Evolutionary conservation across 202 grass and related monocot genomes (phyloP).

Genomic region (Schoenoplectus triqueter): DNA sequence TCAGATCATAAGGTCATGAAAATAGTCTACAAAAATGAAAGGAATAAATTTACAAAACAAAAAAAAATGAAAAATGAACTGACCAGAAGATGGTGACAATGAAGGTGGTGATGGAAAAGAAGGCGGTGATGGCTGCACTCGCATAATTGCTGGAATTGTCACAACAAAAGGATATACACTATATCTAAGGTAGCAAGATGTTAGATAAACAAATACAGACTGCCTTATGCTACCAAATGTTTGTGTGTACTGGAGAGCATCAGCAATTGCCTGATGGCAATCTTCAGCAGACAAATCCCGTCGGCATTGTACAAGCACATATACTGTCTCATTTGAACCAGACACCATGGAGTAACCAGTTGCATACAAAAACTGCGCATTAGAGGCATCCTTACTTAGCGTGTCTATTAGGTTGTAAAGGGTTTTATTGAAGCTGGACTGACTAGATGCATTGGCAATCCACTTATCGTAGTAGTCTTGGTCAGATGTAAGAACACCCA

Average conservation of each 20-base stretch:
- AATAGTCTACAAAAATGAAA: not conserved
- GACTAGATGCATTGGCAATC: not conserved
- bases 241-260: conserved; percentile 4
- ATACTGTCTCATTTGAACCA: conserved; percentile 9
- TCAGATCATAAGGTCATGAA: too few species aligned
- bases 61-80: not conserved
- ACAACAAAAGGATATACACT: conserved; percentile 21
- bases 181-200: conserved; percentile 22
- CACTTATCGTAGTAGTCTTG: not conserved
- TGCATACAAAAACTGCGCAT: not conserved
- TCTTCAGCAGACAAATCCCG: conserved; percentile 12
- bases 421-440: conserved; percentile 10
- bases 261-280: conserved; percentile 19
- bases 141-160: not conserved
- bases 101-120: not conserved
- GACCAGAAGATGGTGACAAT: not conserved
- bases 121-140: not conserved
- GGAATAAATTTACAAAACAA: not conserved
- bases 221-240: conserved; percentile 19
- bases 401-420: not conserved
- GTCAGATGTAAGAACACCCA: conserved; percentile 27
- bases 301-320: conserved; percentile 19
- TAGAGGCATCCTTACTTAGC: not conserved
- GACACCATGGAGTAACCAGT: not conserved
- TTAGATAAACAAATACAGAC: conserved; percentile 16